phyloP scores from a whole-genome alignment of 192 early-diverging fungal species.

The Gaertneriomyces sp. region DNA sequence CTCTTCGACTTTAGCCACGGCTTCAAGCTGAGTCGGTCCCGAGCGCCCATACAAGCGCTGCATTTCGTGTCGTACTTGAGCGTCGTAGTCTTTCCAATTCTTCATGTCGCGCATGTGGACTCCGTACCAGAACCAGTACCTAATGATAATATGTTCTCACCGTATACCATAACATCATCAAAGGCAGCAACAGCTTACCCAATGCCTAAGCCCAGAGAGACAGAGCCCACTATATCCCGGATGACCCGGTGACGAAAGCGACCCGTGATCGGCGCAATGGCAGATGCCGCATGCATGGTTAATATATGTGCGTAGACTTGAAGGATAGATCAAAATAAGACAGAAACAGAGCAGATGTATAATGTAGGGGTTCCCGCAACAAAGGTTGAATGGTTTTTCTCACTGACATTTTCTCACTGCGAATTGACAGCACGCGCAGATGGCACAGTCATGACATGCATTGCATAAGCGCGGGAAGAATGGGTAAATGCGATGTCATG shows the following conservation, averaged over 20 bases:
- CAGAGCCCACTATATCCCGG: conserved; percentile 42
- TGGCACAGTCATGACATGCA: too few relatives aligned
- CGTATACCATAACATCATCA: neutral
- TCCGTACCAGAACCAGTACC: conserved; percentile 35
- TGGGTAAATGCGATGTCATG: too few relatives aligned
- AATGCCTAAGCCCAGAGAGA: conserved; percentile 33
- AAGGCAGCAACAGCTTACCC: conserved; percentile 3
- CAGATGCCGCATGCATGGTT: conserved; percentile 24
- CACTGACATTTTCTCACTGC: too few relatives aligned
- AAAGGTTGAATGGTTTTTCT: too few relatives aligned
- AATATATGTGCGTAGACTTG: too few relatives aligned
- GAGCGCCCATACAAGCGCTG: conserved; percentile 5
- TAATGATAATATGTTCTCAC: neutral
- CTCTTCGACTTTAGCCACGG: too few relatives aligned
- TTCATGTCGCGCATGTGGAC: conserved; percentile 27
- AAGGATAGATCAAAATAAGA: too few relatives aligned
- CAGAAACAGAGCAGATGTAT: too few relatives aligned
- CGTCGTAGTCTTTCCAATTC: conserved; percentile 21
- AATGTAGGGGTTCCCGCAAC: too few relatives aligned
- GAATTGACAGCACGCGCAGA: too few relatives aligned
- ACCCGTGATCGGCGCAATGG: conserved; percentile 50
- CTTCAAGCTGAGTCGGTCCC: too few relatives aligned
- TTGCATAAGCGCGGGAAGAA: too few relatives aligned
- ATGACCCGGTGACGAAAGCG: conserved; percentile 36
- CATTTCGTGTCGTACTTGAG: conserved; percentile 14